Base-by-base conservation (phyloP, 1,284 basidiomycete genomes). In the Naganishia liquefaciens region DNA sequence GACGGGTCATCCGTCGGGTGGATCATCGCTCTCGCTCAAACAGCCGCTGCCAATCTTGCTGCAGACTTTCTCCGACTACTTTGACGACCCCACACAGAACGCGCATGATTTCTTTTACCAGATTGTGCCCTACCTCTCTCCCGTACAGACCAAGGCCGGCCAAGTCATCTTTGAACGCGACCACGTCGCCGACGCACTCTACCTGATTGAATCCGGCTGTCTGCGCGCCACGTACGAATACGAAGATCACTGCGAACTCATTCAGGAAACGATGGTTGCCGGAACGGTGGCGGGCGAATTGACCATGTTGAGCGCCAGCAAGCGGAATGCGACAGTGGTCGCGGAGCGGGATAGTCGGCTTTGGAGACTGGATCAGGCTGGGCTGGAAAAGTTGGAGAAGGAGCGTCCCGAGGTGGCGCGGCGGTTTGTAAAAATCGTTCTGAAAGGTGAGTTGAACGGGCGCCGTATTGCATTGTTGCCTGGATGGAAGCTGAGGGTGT, bases 241-340 rank as follows among this genome's bases (percentile, higher is more conserved):
- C 74, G 85, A 86, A 11, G 85, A 87, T 58, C 85, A 88, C 69
- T 81, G 83, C 7, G 83, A 84, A 30, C 76, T 80, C 11, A 85
- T 91, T 52, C 87, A 90, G 72, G 90, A 92, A 79, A 90, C 88
- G 5, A 96, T 95, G 93, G 90, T 95, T 0, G 87, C 92, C 1
- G 93, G 92, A 1, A 91, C 91, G 0, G 80, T 95, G 5, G 91
- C 93, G 2, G 93, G 93, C 1, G 93, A 96, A 77, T 78, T 96
- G 62, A 88, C 89, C 0, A 88, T 88, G 42, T 79, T 97, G 27
- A 87, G 90, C 9, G 86, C 86, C 19, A 82, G 87, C 44, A 82
- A 84, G 25, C 81, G 93, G 53, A 96, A 95, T 74, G 88, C 91
- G n/a, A 91, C 87, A 3, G 90, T 90, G 27, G 81, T 88, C 0